phyloP scores from a whole-genome alignment of 495 filamentous ascomycete species.

The Penicillium atrosanguineum region DNA sequence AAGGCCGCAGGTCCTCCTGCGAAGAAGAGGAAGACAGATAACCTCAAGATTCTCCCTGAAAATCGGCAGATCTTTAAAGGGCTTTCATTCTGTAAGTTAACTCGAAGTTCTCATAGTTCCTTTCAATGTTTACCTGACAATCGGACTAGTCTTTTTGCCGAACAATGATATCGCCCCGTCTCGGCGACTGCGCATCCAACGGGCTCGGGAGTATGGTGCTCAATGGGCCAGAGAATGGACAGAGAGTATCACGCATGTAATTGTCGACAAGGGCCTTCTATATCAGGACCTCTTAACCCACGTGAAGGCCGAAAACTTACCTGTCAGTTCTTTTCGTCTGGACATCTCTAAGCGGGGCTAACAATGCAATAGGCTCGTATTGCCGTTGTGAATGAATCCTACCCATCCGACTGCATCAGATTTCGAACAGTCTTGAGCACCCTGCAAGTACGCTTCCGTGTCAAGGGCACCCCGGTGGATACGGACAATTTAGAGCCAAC shows the following conservation, averaged over 20 bases:
- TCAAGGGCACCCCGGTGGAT: constrained; percentile 39
- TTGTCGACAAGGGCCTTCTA: constrained; percentile 69
- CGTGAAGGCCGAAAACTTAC: constrained; percentile 50
- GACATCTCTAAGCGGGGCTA: constrained; percentile 23
- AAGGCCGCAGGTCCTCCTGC: constrained; percentile 11
- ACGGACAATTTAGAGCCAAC: constrained; percentile 4
- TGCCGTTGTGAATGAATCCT: constrained; percentile 71
- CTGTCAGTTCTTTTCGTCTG: constrained; percentile 36
- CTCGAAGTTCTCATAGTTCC: neutral
- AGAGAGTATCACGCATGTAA: constrained; percentile 63
- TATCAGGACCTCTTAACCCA: constrained; percentile 64
- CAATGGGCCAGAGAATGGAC: constrained; percentile 57
- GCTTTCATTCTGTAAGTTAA: constrained; percentile 56
- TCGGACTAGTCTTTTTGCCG: constrained; percentile 68
- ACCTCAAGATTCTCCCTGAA: constrained; percentile 50
- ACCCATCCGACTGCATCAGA: constrained; percentile 74
- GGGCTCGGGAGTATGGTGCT: constrained; percentile 74
- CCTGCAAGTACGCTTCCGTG: constrained; percentile 56
- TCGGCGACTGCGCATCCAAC: constrained; percentile 68
- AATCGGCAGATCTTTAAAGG: constrained; percentile 63
- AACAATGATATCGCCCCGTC: constrained; percentile 68
- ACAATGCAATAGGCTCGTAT: constrained; percentile 42
- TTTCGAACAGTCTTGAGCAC: constrained; percentile 57
- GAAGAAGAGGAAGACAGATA: constrained; percentile 29
- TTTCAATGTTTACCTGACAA: constrained; percentile 5